Evolutionary conservation across 768 basidiomycete genomes (phyloP).

Genomic region (Clitopilus passeckerianus): DNA sequence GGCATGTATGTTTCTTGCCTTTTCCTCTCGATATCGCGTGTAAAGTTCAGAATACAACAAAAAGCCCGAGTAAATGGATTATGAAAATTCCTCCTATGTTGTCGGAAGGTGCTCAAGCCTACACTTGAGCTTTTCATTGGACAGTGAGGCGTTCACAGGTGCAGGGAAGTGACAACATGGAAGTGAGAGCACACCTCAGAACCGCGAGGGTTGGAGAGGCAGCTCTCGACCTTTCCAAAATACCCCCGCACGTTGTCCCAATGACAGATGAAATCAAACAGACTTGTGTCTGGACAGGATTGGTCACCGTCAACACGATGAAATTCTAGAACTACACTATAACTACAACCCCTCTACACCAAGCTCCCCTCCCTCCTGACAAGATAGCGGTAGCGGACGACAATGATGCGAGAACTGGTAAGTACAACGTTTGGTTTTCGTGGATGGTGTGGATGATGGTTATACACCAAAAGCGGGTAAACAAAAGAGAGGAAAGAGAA

Average conservation of each 20-base stretch:
- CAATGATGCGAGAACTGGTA: neutral
- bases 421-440: neutral
- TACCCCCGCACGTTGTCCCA: too few relatives aligned
- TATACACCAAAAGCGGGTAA: neutral
- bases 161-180: neutral
- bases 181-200: too few relatives aligned
- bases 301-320: neutral
- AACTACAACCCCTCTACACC: neutral
- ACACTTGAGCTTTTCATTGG: too few relatives aligned
- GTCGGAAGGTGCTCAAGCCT: neutral
- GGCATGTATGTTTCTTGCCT: neutral
- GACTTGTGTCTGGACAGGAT: neutral
- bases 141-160: neutral
- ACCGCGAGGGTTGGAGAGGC: too few relatives aligned
- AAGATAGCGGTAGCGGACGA: neutral
- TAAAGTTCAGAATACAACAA: neutral
- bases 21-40: neutral
- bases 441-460: neutral
- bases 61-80: neutral
- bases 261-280: neutral
- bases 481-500: neutral
- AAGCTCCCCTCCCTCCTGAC: neutral
- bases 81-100: neutral
- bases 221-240: too few relatives aligned
- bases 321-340: neutral